Percentiles rank a stretch among this genome's conserved stretches.
phyloP scores from a whole-genome alignment of 352 stramenopile genomes.

The Phytophthora melonis region DNA sequence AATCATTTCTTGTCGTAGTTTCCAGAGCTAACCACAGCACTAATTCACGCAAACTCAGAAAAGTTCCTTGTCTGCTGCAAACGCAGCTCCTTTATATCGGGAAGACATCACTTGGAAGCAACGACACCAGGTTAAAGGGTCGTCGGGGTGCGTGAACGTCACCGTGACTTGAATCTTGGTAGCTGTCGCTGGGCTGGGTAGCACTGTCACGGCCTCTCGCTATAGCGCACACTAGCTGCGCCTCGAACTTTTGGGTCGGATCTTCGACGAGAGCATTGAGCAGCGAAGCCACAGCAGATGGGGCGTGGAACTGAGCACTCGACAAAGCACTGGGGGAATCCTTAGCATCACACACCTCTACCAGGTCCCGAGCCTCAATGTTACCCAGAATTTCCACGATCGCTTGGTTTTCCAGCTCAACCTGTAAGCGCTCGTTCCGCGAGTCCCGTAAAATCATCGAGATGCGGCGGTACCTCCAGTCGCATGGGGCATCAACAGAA shows the following conservation, averaged over 20 bases:
- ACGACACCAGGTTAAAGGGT: constrained; percentile 29
- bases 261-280: constrained; percentile 52
- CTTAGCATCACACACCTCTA: constrained; percentile 20
- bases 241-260: constrained; percentile 47
- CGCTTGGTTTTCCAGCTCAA: constrained; percentile 42
- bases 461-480: constrained; percentile 62
- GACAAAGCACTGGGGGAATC: not conserved
- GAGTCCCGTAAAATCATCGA: constrained; percentile 54
- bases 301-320: constrained; percentile 29
- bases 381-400: constrained; percentile 55
- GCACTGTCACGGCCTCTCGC: constrained; percentile 7
- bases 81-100: constrained; percentile 19
- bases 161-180: constrained; percentile 21
- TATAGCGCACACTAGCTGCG: constrained; percentile 36
- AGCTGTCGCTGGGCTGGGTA: constrained; percentile 23
- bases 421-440: constrained; percentile 41
- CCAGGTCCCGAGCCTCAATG: constrained; percentile 53
- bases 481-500: constrained; percentile 17
- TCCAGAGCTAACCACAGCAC: not conserved
- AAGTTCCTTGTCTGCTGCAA: not conserved
- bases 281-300: constrained; percentile 39
- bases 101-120: constrained; percentile 33
- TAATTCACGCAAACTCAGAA: not conserved
- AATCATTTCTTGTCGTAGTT: not conserved
- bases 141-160: constrained; percentile 6